Conservation (phyloP, 2,329 filamentous ascomycete genomes). For the Fusarium concolor region DNA sequence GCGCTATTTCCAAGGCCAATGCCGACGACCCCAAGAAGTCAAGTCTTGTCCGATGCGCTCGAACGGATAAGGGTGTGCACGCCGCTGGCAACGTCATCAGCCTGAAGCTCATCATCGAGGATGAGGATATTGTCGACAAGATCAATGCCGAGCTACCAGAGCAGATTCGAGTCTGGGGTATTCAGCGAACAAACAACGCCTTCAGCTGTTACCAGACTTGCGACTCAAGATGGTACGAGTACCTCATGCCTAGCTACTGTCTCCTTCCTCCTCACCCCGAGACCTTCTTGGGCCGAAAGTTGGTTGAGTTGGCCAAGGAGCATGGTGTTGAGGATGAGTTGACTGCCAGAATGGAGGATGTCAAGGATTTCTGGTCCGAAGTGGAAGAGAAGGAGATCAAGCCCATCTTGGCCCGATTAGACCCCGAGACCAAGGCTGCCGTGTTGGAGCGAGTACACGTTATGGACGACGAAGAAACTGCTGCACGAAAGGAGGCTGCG, state of each 20-base stretch:
- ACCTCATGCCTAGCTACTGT: constrained; percentile 92
- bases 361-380: constrained; percentile 83
- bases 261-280: constrained; percentile 92
- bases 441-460: constrained; percentile 72
- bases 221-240: constrained; percentile 97
- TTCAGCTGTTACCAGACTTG: constrained; percentile 97
- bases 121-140: constrained; percentile 85
- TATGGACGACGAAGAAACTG: constrained; percentile 46
- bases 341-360: constrained; percentile 77
- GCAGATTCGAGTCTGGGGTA: constrained; percentile 96
- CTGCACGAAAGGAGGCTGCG: constrained; percentile 41
- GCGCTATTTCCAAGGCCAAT: constrained; percentile 96
- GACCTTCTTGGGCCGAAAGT: constrained; percentile 84
- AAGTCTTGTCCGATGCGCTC: constrained; percentile 89
- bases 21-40: constrained; percentile 97
- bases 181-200: constrained; percentile 86
- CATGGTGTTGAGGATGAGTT: constrained; percentile 78
- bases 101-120: constrained; percentile 94
- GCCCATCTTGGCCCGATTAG: constrained; percentile 71
- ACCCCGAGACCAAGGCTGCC: constrained; percentile 70
- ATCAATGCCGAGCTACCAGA: constrained; percentile 88
- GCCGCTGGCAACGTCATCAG: constrained; percentile 96
- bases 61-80: constrained; percentile 97
- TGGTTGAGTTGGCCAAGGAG: constrained; percentile 82
- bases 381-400: constrained; percentile 85